Percentiles rank a stretch among this genome's conserved stretches.
phyloP scores from a whole-genome alignment of 257 asterid species.

The Gentiana dahurica region DNA sequence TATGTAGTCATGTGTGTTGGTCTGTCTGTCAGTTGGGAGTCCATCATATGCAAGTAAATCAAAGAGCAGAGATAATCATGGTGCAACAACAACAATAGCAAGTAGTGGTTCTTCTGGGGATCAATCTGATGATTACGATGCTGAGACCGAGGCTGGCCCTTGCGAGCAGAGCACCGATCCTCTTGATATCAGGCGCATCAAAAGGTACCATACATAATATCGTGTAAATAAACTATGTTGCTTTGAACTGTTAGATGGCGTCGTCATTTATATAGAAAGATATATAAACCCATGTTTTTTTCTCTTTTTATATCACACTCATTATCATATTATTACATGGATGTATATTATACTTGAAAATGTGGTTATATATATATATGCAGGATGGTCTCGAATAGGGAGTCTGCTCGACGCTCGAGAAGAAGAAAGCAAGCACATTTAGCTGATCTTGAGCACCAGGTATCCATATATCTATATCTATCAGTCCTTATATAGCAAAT shows the following conservation, averaged over 20 bases:
- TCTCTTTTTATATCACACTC: no score
- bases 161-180: slow-evolving; percentile 57
- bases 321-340: not conserved
- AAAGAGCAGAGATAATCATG: slow-evolving; percentile 25
- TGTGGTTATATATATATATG: slow-evolving; percentile 3
- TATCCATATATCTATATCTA: not conserved
- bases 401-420: slow-evolving; percentile 86
- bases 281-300: no score
- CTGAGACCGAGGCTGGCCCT: slow-evolving; percentile 55
- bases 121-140: slow-evolving; percentile 68
- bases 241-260: no score
- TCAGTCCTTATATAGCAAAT: not conserved
- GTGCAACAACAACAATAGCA: slow-evolving; percentile 23
- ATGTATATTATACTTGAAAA: not conserved
- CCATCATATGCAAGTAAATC: slow-evolving; percentile 48
- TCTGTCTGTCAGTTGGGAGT: slow-evolving; percentile 36
- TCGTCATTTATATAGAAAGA: no score
- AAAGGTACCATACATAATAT: slow-evolving; percentile 27
- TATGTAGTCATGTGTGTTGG: no score
- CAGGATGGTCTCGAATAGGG: slow-evolving; percentile 81
- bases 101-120: slow-evolving; percentile 70
- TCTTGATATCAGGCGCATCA: slow-evolving; percentile 36
- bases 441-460: slow-evolving; percentile 74
- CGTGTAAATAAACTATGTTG: no score
- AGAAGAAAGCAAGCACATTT: slow-evolving; percentile 72